Conservation (phyloP, 306 rosid species). For the Corylus americana region DNA sequence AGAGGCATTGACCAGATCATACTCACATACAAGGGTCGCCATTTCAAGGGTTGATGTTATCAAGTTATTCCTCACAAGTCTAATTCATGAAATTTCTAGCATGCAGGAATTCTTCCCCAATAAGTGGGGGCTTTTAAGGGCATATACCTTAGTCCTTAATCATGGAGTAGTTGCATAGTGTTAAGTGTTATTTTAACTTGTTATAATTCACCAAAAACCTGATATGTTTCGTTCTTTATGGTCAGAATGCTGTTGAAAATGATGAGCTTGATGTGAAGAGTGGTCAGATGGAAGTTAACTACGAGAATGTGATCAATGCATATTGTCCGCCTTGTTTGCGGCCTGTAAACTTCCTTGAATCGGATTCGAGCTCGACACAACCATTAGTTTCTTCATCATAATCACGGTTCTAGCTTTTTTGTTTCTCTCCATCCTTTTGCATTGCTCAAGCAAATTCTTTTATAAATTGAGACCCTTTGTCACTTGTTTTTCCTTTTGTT, state of each 20-base stretch:
- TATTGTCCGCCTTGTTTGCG: constrained; percentile 67
- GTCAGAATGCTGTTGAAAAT: constrained; percentile 71
- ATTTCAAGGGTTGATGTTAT: background rate
- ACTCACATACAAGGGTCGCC: too few species aligned
- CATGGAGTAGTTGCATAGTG: background rate
- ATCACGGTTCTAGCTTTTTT: constrained; percentile 11
- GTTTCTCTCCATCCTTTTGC: background rate
- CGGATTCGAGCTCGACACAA: constrained; percentile 46
- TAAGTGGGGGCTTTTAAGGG: background rate
- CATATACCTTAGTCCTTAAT: background rate
- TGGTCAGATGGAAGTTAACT: constrained; percentile 52
- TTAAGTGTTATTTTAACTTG: background rate
- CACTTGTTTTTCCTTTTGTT: too few species aligned
- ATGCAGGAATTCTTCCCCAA: background rate
- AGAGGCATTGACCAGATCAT: too few species aligned
- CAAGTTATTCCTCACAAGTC: background rate
- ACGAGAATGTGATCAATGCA: constrained; percentile 63
- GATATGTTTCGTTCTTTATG: background rate
- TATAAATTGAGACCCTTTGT: background rate
- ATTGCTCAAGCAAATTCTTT: constrained; percentile 1
- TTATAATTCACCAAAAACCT: background rate
- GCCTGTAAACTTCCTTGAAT: constrained; percentile 49
- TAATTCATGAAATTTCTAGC: background rate
- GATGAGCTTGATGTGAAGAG: constrained; percentile 64
- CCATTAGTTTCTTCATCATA: constrained; percentile 40